A percentile compares a stretch with the other conserved stretches of the same genome.
Evolutionary conservation across 2,329 filamentous ascomycete species (phyloP).

Genomic region (Aspergillus awamori): DNA sequence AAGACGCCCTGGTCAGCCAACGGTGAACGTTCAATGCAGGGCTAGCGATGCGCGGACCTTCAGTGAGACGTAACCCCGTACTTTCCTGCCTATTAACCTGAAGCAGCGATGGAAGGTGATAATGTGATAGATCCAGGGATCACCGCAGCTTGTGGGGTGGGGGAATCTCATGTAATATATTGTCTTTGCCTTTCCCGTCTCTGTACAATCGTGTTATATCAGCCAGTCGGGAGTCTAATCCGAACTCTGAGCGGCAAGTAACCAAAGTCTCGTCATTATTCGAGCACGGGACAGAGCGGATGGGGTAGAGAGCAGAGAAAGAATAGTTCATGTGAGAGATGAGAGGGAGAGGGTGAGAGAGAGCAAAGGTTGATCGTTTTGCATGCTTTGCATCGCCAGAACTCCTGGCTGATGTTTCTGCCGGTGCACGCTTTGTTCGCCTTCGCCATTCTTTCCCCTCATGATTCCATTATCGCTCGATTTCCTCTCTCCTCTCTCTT

Average conservation of each 20-base stretch:
- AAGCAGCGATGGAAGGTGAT: conserved; percentile 20
- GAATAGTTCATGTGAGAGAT: too few relatives aligned
- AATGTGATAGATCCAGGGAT: conserved; percentile 20
- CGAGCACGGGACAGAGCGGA: background rate
- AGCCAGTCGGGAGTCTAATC: background rate
- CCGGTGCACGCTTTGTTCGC: background rate
- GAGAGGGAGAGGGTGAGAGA: too few relatives aligned
- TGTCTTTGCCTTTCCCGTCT: background rate
- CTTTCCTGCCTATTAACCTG: conserved; percentile 9
- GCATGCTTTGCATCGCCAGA: too few relatives aligned
- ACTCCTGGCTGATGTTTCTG: background rate
- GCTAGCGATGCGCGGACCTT: conserved; percentile 3
- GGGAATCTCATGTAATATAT: background rate
- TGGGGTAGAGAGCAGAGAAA: background rate
- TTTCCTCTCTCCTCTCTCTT: too few relatives aligned
- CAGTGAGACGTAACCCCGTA: background rate
- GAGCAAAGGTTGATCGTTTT: too few relatives aligned
- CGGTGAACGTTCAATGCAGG: conserved; percentile 9
- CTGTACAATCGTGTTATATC: background rate
- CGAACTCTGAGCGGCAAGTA: background rate
- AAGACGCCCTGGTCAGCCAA: conserved; percentile 2
- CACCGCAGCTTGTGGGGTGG: conserved; percentile 2
- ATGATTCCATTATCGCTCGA: too few relatives aligned
- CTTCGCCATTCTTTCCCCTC: too few relatives aligned
- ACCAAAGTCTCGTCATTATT: background rate